phyloP scores from a whole-genome alignment of 169 alveolate species.

The Plasmodium gaboni region DNA sequence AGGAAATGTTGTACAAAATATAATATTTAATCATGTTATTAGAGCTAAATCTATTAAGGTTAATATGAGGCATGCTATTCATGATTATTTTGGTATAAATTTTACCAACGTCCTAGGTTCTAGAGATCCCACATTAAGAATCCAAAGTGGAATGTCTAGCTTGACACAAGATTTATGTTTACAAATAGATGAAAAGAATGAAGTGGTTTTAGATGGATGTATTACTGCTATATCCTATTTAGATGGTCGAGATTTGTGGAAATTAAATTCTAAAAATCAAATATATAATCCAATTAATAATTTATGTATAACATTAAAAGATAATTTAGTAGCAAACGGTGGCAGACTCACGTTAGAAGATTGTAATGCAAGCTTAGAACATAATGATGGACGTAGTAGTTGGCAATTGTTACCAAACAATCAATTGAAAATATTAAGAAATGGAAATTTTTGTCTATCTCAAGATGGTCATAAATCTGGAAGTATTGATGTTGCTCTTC shows the following conservation, averaged over 20 bases:
- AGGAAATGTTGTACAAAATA: constrained; percentile 81
- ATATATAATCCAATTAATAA: constrained; percentile 73
- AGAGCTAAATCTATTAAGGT: constrained; percentile 85
- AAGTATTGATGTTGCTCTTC: constrained; percentile 87
- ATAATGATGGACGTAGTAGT: constrained; percentile 83
- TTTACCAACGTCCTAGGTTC: constrained; percentile 87
- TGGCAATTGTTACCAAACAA: constrained; percentile 92
- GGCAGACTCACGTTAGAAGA: constrained; percentile 78
- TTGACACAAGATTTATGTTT: constrained; percentile 83
- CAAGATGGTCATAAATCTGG: constrained; percentile 92
- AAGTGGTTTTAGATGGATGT: constrained; percentile 85
- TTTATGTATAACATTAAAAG: constrained; percentile 86
- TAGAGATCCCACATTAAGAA: constrained; percentile 88
- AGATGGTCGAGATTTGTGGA: constrained; percentile 83
- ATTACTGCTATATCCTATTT: constrained; percentile 82
- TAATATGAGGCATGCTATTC: constrained; percentile 87
- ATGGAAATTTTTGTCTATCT: constrained; percentile 91
- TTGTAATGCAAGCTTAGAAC: constrained; percentile 64
- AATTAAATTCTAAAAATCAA: constrained; percentile 81
- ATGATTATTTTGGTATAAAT: constrained; percentile 90
- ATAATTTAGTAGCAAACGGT: constrained; percentile 86
- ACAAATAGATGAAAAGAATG: constrained; percentile 84
- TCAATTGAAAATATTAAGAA: constrained; percentile 89
- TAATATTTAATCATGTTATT: constrained; percentile 82
- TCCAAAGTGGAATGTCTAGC: constrained; percentile 92